phyloP scores from a whole-genome alignment of 306 rosid species.

The Rosa lucieae region DNA sequence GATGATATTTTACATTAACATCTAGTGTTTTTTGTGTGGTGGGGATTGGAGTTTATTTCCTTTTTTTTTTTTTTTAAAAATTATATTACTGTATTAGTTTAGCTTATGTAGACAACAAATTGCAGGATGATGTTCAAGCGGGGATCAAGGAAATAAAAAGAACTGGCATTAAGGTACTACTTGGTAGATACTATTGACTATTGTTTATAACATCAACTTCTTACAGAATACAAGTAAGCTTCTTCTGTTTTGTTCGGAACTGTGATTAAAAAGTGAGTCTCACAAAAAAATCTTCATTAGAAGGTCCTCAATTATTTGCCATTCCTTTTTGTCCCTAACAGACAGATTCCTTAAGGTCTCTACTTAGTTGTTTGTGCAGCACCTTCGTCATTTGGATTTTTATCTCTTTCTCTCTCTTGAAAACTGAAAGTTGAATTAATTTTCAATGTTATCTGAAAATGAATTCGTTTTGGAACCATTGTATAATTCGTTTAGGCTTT shows the following conservation, averaged over 20 bases:
- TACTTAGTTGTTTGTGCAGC: neutral
- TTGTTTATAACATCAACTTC: neutral
- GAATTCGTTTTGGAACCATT: neutral
- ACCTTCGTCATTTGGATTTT: neutral
- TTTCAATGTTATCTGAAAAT: neutral
- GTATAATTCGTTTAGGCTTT: neutral
- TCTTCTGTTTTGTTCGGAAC: neutral
- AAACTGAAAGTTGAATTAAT: neutral
- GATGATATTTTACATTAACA: neutral
- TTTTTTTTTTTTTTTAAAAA: too few species aligned
- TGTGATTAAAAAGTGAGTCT: too few species aligned
- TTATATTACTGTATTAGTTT: neutral
- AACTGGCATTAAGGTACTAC: neutral
- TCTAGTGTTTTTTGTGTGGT: neutral
- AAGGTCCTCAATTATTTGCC: neutral
- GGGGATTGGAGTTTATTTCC: neutral
- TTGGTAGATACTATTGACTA: neutral
- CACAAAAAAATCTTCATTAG: too few species aligned
- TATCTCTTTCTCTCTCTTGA: neutral
- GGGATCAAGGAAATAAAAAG: neutral
- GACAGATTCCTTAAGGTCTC: neutral
- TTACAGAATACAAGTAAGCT: neutral
- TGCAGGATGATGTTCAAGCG: neutral
- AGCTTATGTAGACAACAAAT: slow-evolving; percentile 5
- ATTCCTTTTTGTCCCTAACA: neutral